Evolutionary conservation across 768 basidiomycete genomes (phyloP), one percentile per base, ranked within the genome.

Genomic region (Xerocomellus dryophilus): DNA sequence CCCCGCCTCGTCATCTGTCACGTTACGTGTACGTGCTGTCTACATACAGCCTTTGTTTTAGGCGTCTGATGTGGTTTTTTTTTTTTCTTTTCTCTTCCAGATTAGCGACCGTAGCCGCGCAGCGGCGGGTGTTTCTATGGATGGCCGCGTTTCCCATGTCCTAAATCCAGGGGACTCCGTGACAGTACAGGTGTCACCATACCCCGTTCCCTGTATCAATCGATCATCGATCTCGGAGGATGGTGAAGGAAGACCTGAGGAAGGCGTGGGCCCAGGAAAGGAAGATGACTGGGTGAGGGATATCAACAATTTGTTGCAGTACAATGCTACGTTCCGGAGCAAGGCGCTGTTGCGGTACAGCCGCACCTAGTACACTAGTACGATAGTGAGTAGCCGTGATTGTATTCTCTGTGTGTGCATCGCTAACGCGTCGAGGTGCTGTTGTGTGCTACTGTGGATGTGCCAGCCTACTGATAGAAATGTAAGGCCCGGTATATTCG

Each of bases 281-380:
- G 90, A 91, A 62, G 90, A 93, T 65, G 93, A 93, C 62, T 97
- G 94, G 94, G 93, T 95, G n/a, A 79, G 90, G 51, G 94, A 97
- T 66, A 97, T 97, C 71, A 96, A 96, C 70, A 93, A 93, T 60
- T 73, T 97, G 54, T 73, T 97, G 51, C 93, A 95, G 71, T 97
- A 96, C 74, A 97, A 97, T 61, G 91, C 91, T 27, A 93, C 93
- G 0, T 97, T 97, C 71, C 76, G 90, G 67, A 91, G 90, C 75
- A 93, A 93, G 71, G 90, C 88, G n/a, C 73, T 91, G 55, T 70
- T 90, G 57, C 74, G 86, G 61, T 86, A 91, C 62, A 84, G 81
- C 65, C 79, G 88, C 58, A 81, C 56, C 10, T 63, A 69, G 43
- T 11, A 47, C 15, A 45, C 43, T 15, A 18, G 34, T 35, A 47